Conservation (phyloP, 2,329 filamentous ascomycete species). For the Xylariaceae sp. region DNA sequence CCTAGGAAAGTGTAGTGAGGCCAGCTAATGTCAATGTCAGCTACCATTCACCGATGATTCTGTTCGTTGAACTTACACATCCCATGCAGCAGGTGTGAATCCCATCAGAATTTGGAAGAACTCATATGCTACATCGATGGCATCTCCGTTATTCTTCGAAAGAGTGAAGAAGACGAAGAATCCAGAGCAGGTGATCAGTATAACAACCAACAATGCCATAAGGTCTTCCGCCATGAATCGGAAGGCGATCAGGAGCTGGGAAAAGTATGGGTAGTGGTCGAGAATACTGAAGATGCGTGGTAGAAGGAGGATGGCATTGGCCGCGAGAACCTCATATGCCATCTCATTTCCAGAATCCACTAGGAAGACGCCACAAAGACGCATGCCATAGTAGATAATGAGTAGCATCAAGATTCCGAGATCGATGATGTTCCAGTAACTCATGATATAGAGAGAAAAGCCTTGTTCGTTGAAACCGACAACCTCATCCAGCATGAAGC, state of each 20-base stretch:
- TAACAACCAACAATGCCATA: conserved; percentile 75
- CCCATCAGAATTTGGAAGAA: conserved; percentile 95
- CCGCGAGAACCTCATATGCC: conserved; percentile 90
- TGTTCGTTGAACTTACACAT: conserved; percentile 52
- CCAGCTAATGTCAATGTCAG: conserved; percentile 46
- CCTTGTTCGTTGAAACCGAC: conserved; percentile 96
- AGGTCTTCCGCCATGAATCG: conserved; percentile 90
- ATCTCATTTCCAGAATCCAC: conserved; percentile 73
- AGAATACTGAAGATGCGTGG: conserved; percentile 88
- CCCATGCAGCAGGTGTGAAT: conserved; percentile 92
- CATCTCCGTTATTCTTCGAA: conserved; percentile 65
- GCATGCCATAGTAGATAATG: conserved; percentile 83
- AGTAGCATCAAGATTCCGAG: conserved; percentile 81
- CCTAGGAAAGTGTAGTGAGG: conserved; percentile 71
- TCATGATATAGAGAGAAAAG: conserved; percentile 94
- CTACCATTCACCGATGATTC: background rate
- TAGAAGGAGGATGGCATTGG: conserved; percentile 82
- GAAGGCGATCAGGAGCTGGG: conserved; percentile 88
- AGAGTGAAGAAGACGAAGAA: conserved; percentile 94
- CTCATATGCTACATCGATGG: conserved; percentile 74
- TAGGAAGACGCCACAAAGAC: conserved; percentile 80
- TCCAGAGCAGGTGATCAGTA: conserved; percentile 83
- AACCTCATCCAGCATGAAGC: conserved; percentile 93
- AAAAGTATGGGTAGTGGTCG: conserved; percentile 95
- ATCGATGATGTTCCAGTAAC: conserved; percentile 96